Evolutionary conservation across 306 rosid genomes (phyloP), one percentile per base, ranked within the genome.

Genomic region (Erythrophleum fordii): DNA sequence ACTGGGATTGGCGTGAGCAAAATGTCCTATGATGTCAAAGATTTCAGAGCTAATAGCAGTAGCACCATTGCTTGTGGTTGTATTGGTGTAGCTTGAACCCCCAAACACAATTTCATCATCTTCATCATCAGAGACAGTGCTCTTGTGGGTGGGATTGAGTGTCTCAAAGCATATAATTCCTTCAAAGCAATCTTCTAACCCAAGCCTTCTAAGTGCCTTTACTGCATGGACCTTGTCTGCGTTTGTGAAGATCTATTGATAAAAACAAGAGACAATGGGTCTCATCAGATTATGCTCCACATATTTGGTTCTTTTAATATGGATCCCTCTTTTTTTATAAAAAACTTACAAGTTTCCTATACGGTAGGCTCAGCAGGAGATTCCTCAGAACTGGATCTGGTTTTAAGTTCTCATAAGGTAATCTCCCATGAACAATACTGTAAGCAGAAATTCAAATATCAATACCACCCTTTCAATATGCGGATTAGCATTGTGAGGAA

Each of bases 81-180:
- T 22, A 12, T 37, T 65, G 35, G 76, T 72, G 78, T 66, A 61
- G 71, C 84, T 85, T 69, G 83, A 78, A 26, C 99, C 93, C 35
- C 83, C 73, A 86, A 90, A 92, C 53, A 89, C 97, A 82, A 88
- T 83, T 84, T 90, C 99, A 80, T 92, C 98, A 80, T 93, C 98
- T 85, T 89, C 93, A 81, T 92, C 97, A 80, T 88, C 98, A 62
- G 97, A 92, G 20, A 85, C 86, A 9, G 48, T 84, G 71, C 16
- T 87, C 52, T 92, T 89, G 76, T 93, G 91, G 37, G 46, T 86
- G 14, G 92, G 94, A 87, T 96, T 96, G 48, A 96, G 91, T 23
- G 98, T 96, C 87, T 96, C 99, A 87, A 96, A 96, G 87, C 99
- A 96, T 44, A 93, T 86, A 11, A 96, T 96, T 69, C 98, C 97